A percentile compares a stretch with the other conserved stretches of the same genome.
Conservation (phyloP, 345 rosid genomes). For the Noccaea bulbosa region DNA sequence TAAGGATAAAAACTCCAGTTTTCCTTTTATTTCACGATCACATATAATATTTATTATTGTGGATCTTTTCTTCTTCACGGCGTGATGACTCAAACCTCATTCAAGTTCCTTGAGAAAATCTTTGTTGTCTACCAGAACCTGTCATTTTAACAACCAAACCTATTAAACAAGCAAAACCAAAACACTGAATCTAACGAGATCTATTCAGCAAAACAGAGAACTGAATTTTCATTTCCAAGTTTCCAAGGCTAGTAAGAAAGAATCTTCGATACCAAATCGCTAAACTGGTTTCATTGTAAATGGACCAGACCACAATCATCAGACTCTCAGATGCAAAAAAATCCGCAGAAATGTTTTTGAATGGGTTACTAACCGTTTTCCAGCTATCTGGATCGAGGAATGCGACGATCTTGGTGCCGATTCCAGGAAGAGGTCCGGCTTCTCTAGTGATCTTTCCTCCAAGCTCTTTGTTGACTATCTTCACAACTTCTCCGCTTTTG, state of each 20-base stretch:
- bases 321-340: neutral
- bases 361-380: constrained; percentile 72
- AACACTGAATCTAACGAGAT: too few relatives aligned
- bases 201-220: neutral
- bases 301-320: neutral
- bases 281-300: neutral
- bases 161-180: too few relatives aligned
- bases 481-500: constrained; percentile 88
- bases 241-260: neutral
- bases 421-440: constrained; percentile 88
- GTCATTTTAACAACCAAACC: constrained; percentile 29
- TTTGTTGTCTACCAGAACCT: constrained; percentile 94
- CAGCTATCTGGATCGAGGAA: constrained; percentile 97
- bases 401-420: constrained; percentile 81
- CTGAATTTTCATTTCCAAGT: neutral
- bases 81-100: constrained; percentile 31
- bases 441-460: constrained; percentile 92
- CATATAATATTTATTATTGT: constrained; percentile 17
- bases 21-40: constrained; percentile 13
- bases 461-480: constrained; percentile 70
- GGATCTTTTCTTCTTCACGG: neutral
- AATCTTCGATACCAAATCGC: neutral
- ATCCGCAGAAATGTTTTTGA: neutral
- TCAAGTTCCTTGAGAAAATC: constrained; percentile 87
- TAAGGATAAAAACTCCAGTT: too few relatives aligned